Base-by-base conservation (phyloP, 2,329 filamentous ascomycete genomes). In the Botrytis hyacinthi region DNA sequence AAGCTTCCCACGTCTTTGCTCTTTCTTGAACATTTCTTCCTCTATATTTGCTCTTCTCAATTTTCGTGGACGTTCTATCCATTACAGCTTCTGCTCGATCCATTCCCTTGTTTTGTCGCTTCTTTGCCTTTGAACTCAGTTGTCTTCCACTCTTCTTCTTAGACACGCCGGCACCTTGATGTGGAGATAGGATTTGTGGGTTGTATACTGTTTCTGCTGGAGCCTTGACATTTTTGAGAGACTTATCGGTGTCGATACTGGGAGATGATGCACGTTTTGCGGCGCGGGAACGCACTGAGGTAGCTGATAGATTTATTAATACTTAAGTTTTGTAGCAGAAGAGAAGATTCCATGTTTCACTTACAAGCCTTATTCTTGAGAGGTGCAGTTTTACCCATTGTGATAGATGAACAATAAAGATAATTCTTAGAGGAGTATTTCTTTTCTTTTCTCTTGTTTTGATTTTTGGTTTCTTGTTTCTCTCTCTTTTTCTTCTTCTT, bases 251-350 rank as follows among this genome's bases (percentile, higher is more conserved):
- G 82, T 92, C 84, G 82, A 93, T 90, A 78, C 89, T 86, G 40
- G 92, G 91, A 6, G 91, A 92, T 26, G 89, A 89, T 65, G 90
- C 92, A 76, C 93, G 90, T 80, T 92, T 89, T 59, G 92, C 91
- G 74, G 91, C 92, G 76, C 93, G 91, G 71, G 93, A 95, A 84
- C 91, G 92, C 73, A 89, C 82, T 7, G 92, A 93, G 86, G 85
- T 72, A 84, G 71, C 79, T 80, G 71, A 8, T 20, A 4, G 32
- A 29, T 44, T 37, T 59, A 22, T 72, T n/a, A 72, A 29, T 37
- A 10, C 26, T 57, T 4, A 18, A 7, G 16, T 29, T 18, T 8
- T 54, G n/a, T n/a, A 65, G n/a, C 29, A 29, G 29, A 40, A 3
- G 18, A 18, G 42, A 65, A 29, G 18, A 51, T n/a, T 42, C 4